Base-by-base conservation (phyloP, 2,329 filamentous ascomycete species). In the Xylaria sp. region DNA sequence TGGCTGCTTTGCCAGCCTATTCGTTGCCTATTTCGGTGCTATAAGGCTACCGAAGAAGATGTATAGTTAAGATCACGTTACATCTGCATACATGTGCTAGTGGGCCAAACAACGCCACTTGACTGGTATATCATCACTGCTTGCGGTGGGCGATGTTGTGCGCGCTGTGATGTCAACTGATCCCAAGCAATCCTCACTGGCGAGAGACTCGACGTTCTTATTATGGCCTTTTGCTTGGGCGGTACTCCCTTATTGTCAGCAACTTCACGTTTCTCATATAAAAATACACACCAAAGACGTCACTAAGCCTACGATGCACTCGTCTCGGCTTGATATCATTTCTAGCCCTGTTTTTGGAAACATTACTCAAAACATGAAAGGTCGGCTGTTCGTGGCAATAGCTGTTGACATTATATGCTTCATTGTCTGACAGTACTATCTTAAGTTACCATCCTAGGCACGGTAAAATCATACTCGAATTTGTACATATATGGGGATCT, bases 41-140 rank as follows among this genome's bases (percentile, higher is more conserved):
- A 61, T 53, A 59, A 65, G 62, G 61, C 66, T 41, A 53, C 66
- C 52, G 20, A 7, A 6, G 25, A 39, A 30, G 28, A 20, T 25
- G 41, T 12, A 52, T 52, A 28, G 57, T 57, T 25, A 5, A n/a
- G 50, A 53, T 52, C 36, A 43, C 53, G 28, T 41, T 41, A 28
- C 48, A 64, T 60, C 18, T 39, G 18, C 34, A 55, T 45, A 34
- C 5, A n/a, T 12, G 10, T 56, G 18, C 30, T 48, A 39, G 39
- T 50, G n/a, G n/a, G 55, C 23, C 18, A 55, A 41, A 18, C n/a
- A 43, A 34, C 25, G 15, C n/a, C 28, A 64, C 41, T n/a, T 8
- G 36, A 15, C 15, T 7, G 8, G 6, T n/a, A 52, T 34, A 46
- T 10, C 25, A 46, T 45, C 25, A 28, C 23, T 57, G 34, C 61